Conservation (phyloP, 768 basidiomycete genomes). For the Mycena galericulata region DNA sequence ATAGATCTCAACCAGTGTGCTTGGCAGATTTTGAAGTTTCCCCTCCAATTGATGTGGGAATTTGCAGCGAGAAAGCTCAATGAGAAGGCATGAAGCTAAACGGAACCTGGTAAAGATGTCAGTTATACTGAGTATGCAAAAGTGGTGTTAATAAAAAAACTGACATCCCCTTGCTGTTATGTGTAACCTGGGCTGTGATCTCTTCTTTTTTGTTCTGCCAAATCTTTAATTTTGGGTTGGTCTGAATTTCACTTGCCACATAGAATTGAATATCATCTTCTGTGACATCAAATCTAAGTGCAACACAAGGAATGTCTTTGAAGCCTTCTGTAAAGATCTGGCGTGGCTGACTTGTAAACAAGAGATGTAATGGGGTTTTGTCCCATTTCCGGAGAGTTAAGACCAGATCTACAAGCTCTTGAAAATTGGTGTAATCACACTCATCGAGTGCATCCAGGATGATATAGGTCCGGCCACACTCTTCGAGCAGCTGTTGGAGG, state of each 20-base stretch:
- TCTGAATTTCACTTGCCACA: neutral
- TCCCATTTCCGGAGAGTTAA: neutral
- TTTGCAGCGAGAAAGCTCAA: neutral
- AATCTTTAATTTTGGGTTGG: neutral
- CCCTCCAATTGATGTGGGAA: neutral
- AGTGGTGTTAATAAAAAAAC: neutral
- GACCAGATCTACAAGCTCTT: neutral
- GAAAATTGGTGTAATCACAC: neutral
- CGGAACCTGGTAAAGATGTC: neutral
- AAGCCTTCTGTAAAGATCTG: neutral
- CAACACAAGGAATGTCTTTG: neutral
- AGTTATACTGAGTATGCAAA: neutral
- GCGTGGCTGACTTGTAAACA: conserved; percentile 11
- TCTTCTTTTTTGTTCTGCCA: too few species aligned
- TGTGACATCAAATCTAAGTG: neutral
- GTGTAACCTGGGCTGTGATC: neutral
- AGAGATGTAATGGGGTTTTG: neutral
- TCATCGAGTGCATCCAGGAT: too few species aligned
- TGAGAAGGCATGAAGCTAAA: neutral
- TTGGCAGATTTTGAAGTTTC: neutral
- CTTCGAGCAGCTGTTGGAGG: neutral
- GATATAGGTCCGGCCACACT: conserved; percentile 1
- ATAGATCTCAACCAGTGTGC: neutral
- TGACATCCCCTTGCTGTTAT: conserved; percentile 5
- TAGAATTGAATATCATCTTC: neutral